Conservation (phyloP, 2,329 filamentous ascomycete genomes). For the Aureobasidium melanogenum region DNA sequence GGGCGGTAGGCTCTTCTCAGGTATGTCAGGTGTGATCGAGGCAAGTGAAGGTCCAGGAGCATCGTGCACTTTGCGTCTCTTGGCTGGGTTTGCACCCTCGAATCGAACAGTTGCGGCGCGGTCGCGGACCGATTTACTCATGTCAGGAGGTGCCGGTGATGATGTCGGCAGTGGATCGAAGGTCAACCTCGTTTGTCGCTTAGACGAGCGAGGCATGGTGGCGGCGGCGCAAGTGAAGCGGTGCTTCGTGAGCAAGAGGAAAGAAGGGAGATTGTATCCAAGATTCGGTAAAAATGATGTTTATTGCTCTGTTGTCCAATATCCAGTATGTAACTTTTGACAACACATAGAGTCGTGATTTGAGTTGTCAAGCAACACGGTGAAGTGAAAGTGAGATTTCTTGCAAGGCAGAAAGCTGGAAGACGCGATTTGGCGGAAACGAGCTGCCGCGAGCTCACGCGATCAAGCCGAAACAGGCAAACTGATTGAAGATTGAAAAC, state of each 20-base stretch:
- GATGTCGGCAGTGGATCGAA: slow-evolving; percentile 36
- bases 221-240: not conserved
- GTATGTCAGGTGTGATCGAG: not conserved
- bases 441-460: not conserved
- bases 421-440: not conserved
- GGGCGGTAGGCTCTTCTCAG: slow-evolving; percentile 14
- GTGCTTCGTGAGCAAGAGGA: no score
- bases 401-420: slow-evolving; percentile 3
- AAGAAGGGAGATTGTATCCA: not conserved
- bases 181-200: slow-evolving; percentile 33
- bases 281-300: not conserved
- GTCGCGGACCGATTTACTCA: slow-evolving; percentile 25
- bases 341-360: not conserved
- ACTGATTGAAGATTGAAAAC: not conserved
- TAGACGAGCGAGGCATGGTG: slow-evolving; percentile 14
- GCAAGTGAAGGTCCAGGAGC: not conserved
- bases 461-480: not conserved
- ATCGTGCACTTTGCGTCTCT: slow-evolving; percentile 20
- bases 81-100: slow-evolving; percentile 20
- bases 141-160: slow-evolving; percentile 27
- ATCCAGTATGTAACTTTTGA: not conserved
- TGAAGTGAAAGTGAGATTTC: not conserved
- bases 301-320: not conserved
- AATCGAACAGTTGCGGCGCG: slow-evolving; percentile 27
- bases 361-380: not conserved